A percentile compares a stretch with the other conserved stretches of the same genome.
These are phyloP conservation scores for Blastobotrys proliferans DNA, from an alignment of 1,139 yeast species.

Conservation along the genomic window DNA sequence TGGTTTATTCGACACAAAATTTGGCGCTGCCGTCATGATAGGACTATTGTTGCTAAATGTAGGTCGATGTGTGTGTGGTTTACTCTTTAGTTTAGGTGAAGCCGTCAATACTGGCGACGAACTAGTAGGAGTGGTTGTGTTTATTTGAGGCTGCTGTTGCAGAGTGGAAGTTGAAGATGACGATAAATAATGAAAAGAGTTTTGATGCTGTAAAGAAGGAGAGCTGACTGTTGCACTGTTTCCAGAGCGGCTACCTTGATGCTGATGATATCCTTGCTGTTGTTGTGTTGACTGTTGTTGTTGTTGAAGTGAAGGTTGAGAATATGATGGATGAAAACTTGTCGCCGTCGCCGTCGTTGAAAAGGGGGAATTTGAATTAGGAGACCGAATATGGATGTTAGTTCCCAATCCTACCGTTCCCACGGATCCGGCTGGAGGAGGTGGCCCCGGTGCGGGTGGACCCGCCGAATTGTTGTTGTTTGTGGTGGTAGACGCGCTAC, in stretches of 20 bases:
- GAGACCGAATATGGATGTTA: conserved; percentile 14
- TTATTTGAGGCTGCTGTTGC: not conserved
- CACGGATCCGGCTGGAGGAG: no score
- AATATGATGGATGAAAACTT: not conserved
- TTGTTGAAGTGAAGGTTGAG: not conserved
- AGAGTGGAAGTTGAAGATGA: no score
- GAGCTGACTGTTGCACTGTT: not conserved
- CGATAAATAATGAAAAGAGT: conserved; percentile 5
- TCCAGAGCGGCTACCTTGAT: not conserved
- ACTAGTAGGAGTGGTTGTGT: not conserved
- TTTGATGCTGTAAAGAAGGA: no score
- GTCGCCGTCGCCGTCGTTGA: conserved; percentile 10
- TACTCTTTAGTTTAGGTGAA: conserved; percentile 1
- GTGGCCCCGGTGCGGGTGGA: not conserved
- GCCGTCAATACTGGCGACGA: not conserved
- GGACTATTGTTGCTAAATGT: conserved; percentile 4
- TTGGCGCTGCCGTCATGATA: conserved; percentile 12
- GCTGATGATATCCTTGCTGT: conserved; percentile 1
- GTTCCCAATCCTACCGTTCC: conserved; percentile 6
- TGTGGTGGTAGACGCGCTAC: not conserved
- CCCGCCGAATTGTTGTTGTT: not conserved
- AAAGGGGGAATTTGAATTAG: conserved; percentile 14
- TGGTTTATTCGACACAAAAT: conserved; percentile 11
- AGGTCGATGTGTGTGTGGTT: conserved; percentile 5
- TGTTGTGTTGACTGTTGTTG: not conserved